Conservation (phyloP, 2,329 filamentous ascomycete genomes). For the Xylaria sp. region DNA sequence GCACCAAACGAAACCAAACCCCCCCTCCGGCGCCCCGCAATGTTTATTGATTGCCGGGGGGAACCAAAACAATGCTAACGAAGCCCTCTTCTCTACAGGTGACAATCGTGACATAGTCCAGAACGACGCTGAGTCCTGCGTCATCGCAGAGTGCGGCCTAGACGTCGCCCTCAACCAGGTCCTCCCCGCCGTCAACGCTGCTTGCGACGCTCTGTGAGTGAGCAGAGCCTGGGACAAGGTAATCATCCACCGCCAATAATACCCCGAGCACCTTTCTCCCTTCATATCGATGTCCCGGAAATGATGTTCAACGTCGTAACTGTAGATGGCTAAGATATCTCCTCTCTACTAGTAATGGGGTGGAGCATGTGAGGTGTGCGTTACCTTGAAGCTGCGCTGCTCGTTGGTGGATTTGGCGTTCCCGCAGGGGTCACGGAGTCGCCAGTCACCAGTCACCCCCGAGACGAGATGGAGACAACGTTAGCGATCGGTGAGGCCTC, state of each 20-base stretch:
- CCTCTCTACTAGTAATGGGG: neutral
- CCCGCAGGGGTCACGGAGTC: too few species aligned
- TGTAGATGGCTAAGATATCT: neutral
- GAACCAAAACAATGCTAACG: neutral
- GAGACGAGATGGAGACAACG: neutral
- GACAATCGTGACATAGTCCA: slow-evolving; percentile 11
- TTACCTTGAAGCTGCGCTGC: too few species aligned
- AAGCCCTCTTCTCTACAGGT: slow-evolving; percentile 11
- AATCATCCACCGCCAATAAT: neutral
- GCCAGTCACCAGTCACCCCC: neutral
- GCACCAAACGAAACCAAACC: too few species aligned
- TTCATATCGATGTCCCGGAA: too few species aligned
- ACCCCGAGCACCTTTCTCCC: neutral
- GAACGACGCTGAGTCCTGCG: slow-evolving; percentile 11
- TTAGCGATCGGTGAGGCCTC: neutral
- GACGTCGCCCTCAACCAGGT: slow-evolving; percentile 17
- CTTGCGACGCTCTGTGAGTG: slow-evolving; percentile 13
- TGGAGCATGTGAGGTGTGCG: too few species aligned
- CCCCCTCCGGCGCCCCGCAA: too few species aligned
- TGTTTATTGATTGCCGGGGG: too few species aligned
- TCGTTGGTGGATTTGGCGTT: too few species aligned
- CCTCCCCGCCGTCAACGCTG: slow-evolving; percentile 27
- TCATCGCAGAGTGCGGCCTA: slow-evolving; percentile 26
- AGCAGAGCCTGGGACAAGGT: neutral
- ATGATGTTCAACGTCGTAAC: neutral